These are phyloP conservation scores for Fusarium goolgardi DNA, from an alignment of 2,329 filamentous ascomycete species.

Conservation along the genomic window DNA sequence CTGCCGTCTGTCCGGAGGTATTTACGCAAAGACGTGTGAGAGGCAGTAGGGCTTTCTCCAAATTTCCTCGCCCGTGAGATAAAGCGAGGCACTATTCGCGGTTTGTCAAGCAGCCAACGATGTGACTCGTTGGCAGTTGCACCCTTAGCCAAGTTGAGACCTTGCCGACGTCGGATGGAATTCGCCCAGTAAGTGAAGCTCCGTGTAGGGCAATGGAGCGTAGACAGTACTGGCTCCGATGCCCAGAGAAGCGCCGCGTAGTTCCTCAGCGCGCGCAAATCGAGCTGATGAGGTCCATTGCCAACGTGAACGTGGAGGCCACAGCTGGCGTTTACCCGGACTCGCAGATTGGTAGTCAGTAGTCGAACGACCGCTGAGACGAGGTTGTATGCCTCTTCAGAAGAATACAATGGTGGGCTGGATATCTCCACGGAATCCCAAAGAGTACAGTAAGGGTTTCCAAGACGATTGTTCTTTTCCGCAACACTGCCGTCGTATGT, in stretches of 20 bases:
- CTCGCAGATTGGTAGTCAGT: constrained; percentile 48
- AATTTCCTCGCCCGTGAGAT: constrained; percentile 43
- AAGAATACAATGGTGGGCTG: constrained; percentile 51
- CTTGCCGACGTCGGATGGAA: constrained; percentile 25
- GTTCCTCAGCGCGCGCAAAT: constrained; percentile 46
- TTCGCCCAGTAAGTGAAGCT: constrained; percentile 11
- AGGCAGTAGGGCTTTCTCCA: constrained; percentile 38
- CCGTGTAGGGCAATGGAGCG: constrained; percentile 52
- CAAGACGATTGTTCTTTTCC: background rate
- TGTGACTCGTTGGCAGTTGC: constrained; percentile 9
- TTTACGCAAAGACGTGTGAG: constrained; percentile 10
- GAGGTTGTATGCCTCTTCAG: constrained; percentile 45
- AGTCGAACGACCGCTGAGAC: constrained; percentile 49
- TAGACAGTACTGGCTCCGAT: constrained; percentile 52
- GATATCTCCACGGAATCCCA: constrained; percentile 50
- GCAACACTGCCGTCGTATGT: constrained; percentile 5
- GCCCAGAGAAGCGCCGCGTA: constrained; percentile 52
- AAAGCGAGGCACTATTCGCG: constrained; percentile 23
- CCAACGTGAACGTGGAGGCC: constrained; percentile 55
- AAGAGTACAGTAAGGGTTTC: background rate
- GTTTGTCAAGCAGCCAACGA: background rate
- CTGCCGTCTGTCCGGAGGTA: background rate
- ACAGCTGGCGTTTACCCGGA: constrained; percentile 50
- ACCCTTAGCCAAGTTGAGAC: constrained; percentile 11
- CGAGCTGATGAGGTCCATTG: constrained; percentile 49